These are phyloP conservation scores for Suillus placidus DNA, from an alignment of 768 basidiomycete species.

Conservation along the genomic window DNA sequence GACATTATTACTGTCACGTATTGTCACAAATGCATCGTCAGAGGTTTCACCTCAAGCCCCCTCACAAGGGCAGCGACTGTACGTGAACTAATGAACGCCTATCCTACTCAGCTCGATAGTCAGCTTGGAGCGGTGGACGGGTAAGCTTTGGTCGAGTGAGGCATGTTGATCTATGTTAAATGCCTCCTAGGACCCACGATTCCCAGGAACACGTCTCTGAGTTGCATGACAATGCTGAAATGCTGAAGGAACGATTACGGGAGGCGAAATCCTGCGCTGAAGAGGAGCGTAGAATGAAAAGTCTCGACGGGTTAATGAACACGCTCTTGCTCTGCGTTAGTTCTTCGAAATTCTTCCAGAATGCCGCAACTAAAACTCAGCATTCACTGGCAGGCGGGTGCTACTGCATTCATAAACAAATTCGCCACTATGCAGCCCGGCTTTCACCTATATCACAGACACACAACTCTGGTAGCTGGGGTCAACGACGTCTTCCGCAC, in stretches of 20 bases:
- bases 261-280: neutral
- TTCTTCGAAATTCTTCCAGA: neutral
- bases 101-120: neutral
- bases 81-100: neutral
- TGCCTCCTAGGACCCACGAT: neutral
- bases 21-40: neutral
- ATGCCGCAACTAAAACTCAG: neutral
- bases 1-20: neutral
- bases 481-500: neutral
- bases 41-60: neutral
- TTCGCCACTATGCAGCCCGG: neutral
- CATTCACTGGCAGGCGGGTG: neutral
- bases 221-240: neutral
- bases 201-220: neutral
- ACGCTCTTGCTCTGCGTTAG: neutral
- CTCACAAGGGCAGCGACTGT: neutral
- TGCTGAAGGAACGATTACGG: neutral
- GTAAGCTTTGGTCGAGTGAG: neutral
- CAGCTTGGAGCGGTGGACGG: neutral
- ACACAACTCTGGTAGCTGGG: neutral
- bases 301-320: neutral
- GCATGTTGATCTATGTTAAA: neutral
- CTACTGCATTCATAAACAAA: conserved; percentile 1
- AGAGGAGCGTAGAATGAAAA: conserved; percentile 1
- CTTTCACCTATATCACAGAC: neutral